These are phyloP conservation scores for Rhododendron williamsianum DNA, from an alignment of 148 eudicot species.

Conservation along the genomic window DNA sequence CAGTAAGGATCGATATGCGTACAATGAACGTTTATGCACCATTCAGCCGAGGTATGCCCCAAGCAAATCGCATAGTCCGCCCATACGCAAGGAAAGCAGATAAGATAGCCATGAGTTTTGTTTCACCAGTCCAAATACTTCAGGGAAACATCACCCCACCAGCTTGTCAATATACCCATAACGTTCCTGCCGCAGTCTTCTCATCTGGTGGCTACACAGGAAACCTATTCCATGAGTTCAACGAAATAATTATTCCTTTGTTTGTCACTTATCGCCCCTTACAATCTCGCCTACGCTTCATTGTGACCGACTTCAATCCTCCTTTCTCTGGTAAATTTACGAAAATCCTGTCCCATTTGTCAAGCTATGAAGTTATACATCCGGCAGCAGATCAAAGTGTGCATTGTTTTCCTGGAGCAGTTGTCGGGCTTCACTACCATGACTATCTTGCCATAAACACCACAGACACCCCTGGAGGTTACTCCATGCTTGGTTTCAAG, in stretches of 20 bases:
- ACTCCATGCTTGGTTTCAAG: conserved; percentile 32
- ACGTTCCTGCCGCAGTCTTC: conserved; percentile 50
- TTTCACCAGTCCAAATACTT: conserved; percentile 43
- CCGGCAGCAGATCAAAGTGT: conserved; percentile 23
- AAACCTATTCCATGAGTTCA: conserved; percentile 50
- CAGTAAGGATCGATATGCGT: conserved; percentile 20
- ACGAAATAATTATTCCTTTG: conserved; percentile 53
- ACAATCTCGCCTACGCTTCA: conserved; percentile 25
- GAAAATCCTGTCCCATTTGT: conserved; percentile 25
- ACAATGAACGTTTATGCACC: conserved; percentile 22
- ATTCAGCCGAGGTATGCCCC: conserved; percentile 2
- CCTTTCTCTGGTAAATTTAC: conserved; percentile 32
- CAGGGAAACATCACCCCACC: conserved; percentile 30
- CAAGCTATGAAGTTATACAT: conserved; percentile 28
- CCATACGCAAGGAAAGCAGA: conserved; percentile 58
- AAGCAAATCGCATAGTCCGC: conserved; percentile 6
- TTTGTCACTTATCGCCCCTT: conserved; percentile 42
- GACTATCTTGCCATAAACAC: conserved; percentile 27
- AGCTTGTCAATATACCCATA: conserved; percentile 42
- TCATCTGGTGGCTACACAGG: conserved; percentile 54
- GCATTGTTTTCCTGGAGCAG: conserved; percentile 56
- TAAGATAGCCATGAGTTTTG: conserved; percentile 12
- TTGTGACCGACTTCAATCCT: conserved; percentile 33
- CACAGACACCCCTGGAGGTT: conserved; percentile 28
- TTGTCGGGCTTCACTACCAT: conserved; percentile 46